Evolutionary conservation across 257 asterid species (phyloP).

Genomic region (Solanum habrochaites): DNA sequence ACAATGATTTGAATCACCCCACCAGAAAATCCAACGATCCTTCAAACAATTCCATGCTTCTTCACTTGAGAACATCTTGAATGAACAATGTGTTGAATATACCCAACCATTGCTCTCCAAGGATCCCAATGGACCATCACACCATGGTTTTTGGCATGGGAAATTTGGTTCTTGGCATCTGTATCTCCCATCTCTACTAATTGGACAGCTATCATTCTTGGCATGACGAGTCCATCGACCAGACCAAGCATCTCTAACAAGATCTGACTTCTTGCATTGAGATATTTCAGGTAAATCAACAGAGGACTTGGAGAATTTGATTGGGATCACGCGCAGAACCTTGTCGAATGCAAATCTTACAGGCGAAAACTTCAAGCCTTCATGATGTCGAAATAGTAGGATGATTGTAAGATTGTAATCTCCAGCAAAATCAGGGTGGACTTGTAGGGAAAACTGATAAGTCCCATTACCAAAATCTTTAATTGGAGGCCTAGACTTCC

Average conservation of each 20-base stretch:
- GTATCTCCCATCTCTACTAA: slow-evolving; percentile 62
- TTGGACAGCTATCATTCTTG: slow-evolving; percentile 50
- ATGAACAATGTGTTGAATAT: slow-evolving; percentile 87
- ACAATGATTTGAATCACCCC: slow-evolving; percentile 97
- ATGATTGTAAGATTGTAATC: slow-evolving; percentile 63
- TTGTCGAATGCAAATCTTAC: slow-evolving; percentile 47
- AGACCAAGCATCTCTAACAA: slow-evolving; percentile 55
- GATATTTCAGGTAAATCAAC: slow-evolving; percentile 29
- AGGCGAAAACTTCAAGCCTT: slow-evolving; percentile 67
- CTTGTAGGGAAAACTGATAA: slow-evolving; percentile 64
- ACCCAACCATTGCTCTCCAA: slow-evolving; percentile 94
- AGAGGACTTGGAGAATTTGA: slow-evolving; percentile 32
- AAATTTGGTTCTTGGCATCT: slow-evolving; percentile 60
- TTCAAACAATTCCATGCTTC: slow-evolving; percentile 63
- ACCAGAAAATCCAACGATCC: slow-evolving; percentile 87
- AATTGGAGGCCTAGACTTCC: slow-evolving; percentile 89
- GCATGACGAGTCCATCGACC: slow-evolving; percentile 91
- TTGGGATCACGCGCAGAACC: slow-evolving; percentile 45
- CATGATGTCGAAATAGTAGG: slow-evolving; percentile 50
- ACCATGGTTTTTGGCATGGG: slow-evolving; percentile 74
- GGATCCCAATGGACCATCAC: slow-evolving; percentile 53
- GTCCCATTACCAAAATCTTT: slow-evolving; percentile 67
- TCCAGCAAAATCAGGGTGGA: slow-evolving; percentile 80
- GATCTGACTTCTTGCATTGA: slow-evolving; percentile 49
- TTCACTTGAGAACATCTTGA: slow-evolving; percentile 34